Conservation (phyloP, 176 grass and related monocot genomes). For the Rhynchospora pubera region DNA sequence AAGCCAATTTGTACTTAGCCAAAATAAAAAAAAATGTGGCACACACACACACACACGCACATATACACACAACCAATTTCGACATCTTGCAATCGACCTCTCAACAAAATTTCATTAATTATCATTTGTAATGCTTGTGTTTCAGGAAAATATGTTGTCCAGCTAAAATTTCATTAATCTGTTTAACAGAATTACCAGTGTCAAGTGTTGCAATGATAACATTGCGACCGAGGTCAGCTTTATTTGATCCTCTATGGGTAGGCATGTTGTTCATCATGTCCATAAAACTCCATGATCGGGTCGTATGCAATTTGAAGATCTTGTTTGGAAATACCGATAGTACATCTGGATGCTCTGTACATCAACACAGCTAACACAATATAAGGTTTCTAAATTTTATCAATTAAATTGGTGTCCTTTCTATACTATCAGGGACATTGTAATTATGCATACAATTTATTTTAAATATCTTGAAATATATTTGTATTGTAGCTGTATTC, state of each 20-base stretch:
- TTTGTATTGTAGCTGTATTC: neutral
- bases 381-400: neutral
- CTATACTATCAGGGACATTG: neutral
- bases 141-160: neutral
- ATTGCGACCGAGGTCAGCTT: conserved; percentile 39
- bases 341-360: conserved; percentile 48
- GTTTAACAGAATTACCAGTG: conserved; percentile 28
- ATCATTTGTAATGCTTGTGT: neutral
- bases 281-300: conserved; percentile 67
- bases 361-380: neutral
- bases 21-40: neutral
- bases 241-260: conserved; percentile 29
- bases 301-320: conserved; percentile 61
- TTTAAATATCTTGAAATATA: neutral
- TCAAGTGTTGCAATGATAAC: conserved; percentile 68
- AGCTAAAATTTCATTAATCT: neutral
- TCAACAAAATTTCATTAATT: neutral
- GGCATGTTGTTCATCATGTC: conserved; percentile 25
- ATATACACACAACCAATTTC: too few species aligned
- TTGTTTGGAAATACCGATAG: conserved; percentile 59
- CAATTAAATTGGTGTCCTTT: neutral
- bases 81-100: too few species aligned
- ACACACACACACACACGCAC: neutral
- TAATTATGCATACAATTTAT: neutral
- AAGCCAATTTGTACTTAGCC: neutral